A percentile compares a stretch with the other conserved stretches of the same genome.
Evolutionary conservation across 176 grass and related monocot species (phyloP).

Genomic region (Neostapfia colusana): DNA sequence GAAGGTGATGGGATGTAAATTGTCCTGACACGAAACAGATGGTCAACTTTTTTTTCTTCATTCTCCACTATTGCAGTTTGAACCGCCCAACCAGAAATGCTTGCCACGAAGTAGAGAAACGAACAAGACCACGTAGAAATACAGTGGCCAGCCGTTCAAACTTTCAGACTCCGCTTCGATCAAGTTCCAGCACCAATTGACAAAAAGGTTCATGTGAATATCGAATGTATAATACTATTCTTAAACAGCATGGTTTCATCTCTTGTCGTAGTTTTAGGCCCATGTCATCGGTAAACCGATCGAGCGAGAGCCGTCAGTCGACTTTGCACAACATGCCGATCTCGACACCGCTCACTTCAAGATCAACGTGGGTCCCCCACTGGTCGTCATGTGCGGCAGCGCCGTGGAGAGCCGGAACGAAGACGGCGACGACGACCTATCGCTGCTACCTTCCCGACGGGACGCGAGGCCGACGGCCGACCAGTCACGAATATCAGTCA

Average conservation of each 20-base stretch:
- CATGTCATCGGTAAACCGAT: not conserved
- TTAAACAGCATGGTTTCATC: not conserved
- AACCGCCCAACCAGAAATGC: slow-evolving; percentile 18
- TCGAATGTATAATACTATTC: not conserved
- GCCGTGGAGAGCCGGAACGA: not conserved
- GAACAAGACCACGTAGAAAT: not conserved
- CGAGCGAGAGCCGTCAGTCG: not conserved
- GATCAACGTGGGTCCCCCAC: slow-evolving; percentile 4
- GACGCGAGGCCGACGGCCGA: not conserved
- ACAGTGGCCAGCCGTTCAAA: not conserved
- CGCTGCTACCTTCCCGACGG: not conserved
- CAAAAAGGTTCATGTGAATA: not conserved
- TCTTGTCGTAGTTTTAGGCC: not conserved
- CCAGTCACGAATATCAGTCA: too few relatives aligned
- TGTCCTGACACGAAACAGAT: slow-evolving; percentile 39
- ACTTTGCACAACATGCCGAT: slow-evolving; percentile 77
- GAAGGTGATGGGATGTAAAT: slow-evolving; percentile 36
- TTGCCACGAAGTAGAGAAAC: not conserved
- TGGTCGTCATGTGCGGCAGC: not conserved
- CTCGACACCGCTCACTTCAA: slow-evolving; percentile 50
- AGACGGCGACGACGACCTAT: not conserved
- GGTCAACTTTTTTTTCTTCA: slow-evolving; percentile 40
- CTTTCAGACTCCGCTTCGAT: not conserved
- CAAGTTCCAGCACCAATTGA: not conserved
- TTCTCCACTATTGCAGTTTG: slow-evolving; percentile 37